Evolutionary conservation across 176 grass and related monocot genomes (phyloP).

Genomic region (Echinochloa phyllopogon): DNA sequence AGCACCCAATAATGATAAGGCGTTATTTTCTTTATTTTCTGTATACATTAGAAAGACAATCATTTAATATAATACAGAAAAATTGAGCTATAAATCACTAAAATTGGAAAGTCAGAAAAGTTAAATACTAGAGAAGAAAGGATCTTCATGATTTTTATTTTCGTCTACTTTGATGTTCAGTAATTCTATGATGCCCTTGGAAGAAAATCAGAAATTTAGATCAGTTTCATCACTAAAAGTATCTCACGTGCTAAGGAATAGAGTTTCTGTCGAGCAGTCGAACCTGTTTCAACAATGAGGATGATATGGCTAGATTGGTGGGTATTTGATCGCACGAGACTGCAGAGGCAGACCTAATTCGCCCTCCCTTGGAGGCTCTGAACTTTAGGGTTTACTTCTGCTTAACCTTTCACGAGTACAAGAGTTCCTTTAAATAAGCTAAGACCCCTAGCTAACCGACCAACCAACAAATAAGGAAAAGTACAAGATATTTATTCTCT

Average conservation of each 20-base stretch:
- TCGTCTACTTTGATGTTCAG: neutral
- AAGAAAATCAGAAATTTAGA: neutral
- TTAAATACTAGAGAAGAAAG: slow-evolving; percentile 21
- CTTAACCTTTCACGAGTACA: too few species aligned
- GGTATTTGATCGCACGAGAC: too few species aligned
- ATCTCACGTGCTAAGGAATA: neutral
- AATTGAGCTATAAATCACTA: neutral
- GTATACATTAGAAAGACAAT: slow-evolving; percentile 21
- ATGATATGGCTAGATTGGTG: too few species aligned
- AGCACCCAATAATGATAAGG: slow-evolving; percentile 12
- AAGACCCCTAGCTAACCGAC: too few species aligned
- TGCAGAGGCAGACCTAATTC: too few species aligned
- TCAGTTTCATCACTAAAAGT: neutral
- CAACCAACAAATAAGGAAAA: too few species aligned
- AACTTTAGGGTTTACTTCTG: too few species aligned
- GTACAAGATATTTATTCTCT: too few species aligned
- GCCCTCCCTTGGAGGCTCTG: too few species aligned
- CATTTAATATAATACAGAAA: neutral
- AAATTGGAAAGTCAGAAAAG: slow-evolving; percentile 11
- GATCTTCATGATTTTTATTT: slow-evolving; percentile 17
- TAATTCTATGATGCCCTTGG: neutral
- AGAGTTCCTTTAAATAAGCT: too few species aligned
- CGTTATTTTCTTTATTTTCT: slow-evolving; percentile 11
- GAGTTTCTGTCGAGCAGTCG: neutral
- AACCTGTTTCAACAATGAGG: slow-evolving; percentile 1